Evolutionary conservation across 2,329 filamentous ascomycete genomes (phyloP), one percentile per base, ranked within the genome.

Genomic region (Trichophyton mentagrophytes): DNA sequence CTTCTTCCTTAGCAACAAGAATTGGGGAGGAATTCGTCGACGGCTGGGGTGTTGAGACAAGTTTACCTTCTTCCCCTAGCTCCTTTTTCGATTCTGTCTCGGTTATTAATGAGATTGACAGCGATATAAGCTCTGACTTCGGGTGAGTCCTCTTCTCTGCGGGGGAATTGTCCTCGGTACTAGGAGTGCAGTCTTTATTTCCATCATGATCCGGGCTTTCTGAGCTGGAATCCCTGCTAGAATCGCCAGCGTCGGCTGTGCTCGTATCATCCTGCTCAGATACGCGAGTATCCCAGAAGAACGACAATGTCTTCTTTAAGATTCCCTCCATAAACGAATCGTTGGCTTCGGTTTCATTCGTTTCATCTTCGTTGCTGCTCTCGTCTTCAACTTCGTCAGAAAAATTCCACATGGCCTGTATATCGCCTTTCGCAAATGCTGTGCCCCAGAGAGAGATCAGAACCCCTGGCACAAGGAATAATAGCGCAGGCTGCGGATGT

Each of bases 401-500:
- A 69, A 91, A 97, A 2, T 78, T 77, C 87, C 88, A 95, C 82
- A 97, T 86, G 47, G 85, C 73, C 58, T 77, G 78, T 1, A 92
- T 65, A 69, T 97, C 90, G 1, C 90, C 87, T 9, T 85, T 82
- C 17, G 80, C 70, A 3, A 85, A 66, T 0, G 87, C 92, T 1
- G 88, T 93, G 2, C 84, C 72, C 87, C 89, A 95, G 0, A 93
- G 70, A 1, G 86, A 82, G 1, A 82, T 78, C 3, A 96, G 76
- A 0, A 97, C 89, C 0, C 88, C 86, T 0, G 92, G 92, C 0
- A 97, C 93, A 5, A 99, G 83, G 70, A 97, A 97, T 13, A 99
- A 77, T 36, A 99, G 79, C 6, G 93, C 92, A 0, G 92, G 92
- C 70, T 99, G 92, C 2, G 89, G 89, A 64, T 89, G 89, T 55